Evolutionary conservation across 1,139 yeast species (phyloP).

Genomic region (Geotrichum aggregatum): DNA sequence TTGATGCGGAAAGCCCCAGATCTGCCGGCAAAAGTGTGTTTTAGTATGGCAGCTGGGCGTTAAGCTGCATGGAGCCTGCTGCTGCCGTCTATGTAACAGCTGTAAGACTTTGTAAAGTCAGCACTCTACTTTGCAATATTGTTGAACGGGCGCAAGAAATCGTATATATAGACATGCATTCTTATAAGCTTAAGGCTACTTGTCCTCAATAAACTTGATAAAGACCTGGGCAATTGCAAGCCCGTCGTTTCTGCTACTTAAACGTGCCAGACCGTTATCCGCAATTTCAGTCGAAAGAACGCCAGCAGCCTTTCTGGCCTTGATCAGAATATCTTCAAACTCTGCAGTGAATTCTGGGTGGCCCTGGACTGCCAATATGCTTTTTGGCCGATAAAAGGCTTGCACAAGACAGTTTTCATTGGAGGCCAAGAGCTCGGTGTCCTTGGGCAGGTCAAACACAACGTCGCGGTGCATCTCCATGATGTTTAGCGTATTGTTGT

Average conservation of each 20-base stretch:
- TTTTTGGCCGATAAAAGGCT: conserved; percentile 51
- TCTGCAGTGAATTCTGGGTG: conserved; percentile 73
- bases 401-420: conserved; percentile 57
- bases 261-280: conserved; percentile 27
- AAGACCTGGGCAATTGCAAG: conserved; percentile 33
- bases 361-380: conserved; percentile 71
- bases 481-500: conserved; percentile 40
- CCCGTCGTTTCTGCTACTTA: conserved; percentile 34
- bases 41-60: too few relatives aligned
- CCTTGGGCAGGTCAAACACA: conserved; percentile 50
- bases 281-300: conserved; percentile 27
- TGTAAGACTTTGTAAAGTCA: too few relatives aligned
- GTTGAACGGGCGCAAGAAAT: too few relatives aligned
- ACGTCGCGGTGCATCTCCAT: conserved; percentile 71
- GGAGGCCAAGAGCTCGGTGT: conserved; percentile 42
- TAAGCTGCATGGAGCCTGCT: background rate
- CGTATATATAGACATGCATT: too few relatives aligned
- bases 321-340: conserved; percentile 34
- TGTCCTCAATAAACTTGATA: conserved; percentile 32
- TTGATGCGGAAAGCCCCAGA: too few relatives aligned
- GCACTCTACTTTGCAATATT: too few relatives aligned
- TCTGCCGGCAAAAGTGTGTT: too few relatives aligned
- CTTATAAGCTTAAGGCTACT: too few relatives aligned
- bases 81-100: too few relatives aligned
- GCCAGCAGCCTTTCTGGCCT: conserved; percentile 26